A percentile compares a stretch with the other conserved stretches of the same genome.
phyloP scores from a whole-genome alignment of 2,329 filamentous ascomycete species.

The Colletotrichum sojae region DNA sequence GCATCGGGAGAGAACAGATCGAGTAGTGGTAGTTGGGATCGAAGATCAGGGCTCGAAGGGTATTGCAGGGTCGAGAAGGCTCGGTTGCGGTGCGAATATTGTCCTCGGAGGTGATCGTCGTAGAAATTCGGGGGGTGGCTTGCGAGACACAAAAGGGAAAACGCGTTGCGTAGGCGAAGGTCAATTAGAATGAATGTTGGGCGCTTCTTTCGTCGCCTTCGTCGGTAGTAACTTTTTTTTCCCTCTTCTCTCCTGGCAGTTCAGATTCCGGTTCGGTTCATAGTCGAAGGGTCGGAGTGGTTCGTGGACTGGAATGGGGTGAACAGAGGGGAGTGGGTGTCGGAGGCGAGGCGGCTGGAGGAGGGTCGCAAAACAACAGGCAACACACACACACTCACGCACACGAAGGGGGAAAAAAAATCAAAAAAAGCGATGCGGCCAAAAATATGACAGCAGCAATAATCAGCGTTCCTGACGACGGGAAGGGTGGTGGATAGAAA shows the following conservation, averaged over 20 bases:
- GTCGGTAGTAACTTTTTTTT: slow-evolving; percentile 8
- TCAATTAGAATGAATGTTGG: slow-evolving; percentile 38
- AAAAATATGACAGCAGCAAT: slow-evolving; percentile 22
- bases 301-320: slow-evolving; percentile 33
- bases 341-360: slow-evolving; percentile 13
- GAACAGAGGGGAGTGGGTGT: slow-evolving; percentile 15
- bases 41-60: slow-evolving; percentile 22
- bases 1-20: slow-evolving; percentile 23
- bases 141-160: slow-evolving; percentile 36
- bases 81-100: slow-evolving; percentile 17
- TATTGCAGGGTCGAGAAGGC: slow-evolving; percentile 16
- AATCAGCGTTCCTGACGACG: slow-evolving; percentile 42
- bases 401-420: slow-evolving; percentile 2
- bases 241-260: background rate
- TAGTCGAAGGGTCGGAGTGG: slow-evolving; percentile 22
- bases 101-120: slow-evolving; percentile 8
- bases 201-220: slow-evolving; percentile 16
- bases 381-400: slow-evolving; percentile 28
- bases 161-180: slow-evolving; percentile 25
- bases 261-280: slow-evolving; percentile 30
- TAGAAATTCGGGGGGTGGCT: slow-evolving; percentile 10
- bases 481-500: slow-evolving; percentile 28
- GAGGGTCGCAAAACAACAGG: slow-evolving; percentile 36
- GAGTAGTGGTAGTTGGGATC: slow-evolving; percentile 12
- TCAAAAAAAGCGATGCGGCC: slow-evolving; percentile 29